phyloP scores from a whole-genome alignment of 1,284 basidiomycete species.

The Trichosporon sp. region DNA sequence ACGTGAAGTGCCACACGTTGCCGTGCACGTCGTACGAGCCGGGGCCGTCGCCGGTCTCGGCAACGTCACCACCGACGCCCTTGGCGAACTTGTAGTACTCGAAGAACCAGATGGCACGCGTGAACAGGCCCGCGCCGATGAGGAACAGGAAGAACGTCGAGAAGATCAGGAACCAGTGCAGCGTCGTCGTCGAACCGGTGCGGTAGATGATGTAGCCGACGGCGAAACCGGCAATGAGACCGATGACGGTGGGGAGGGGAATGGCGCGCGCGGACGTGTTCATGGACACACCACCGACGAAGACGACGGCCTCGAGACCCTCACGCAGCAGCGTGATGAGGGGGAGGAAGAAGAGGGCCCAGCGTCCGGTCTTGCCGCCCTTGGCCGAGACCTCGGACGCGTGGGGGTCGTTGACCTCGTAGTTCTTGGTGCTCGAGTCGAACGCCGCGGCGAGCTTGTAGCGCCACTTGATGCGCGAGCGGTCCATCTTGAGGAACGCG shows the following conservation, averaged over 20 bases:
- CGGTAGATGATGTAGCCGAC: slow-evolving; percentile 54
- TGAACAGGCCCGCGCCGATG: slow-evolving; percentile 86
- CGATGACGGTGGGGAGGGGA: slow-evolving; percentile 80
- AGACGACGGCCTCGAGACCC: slow-evolving; percentile 87
- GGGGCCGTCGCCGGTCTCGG: slow-evolving; percentile 59
- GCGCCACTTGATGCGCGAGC: slow-evolving; percentile 82
- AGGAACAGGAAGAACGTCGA: slow-evolving; percentile 87
- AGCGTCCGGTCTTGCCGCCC: slow-evolving; percentile 58
- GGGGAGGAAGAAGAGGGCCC: slow-evolving; percentile 80
- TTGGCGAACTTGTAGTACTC: slow-evolving; percentile 56
- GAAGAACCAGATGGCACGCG: slow-evolving; percentile 62
- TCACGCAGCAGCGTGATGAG: slow-evolving; percentile 81
- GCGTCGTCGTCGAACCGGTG: slow-evolving; percentile 48
- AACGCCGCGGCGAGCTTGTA: slow-evolving; percentile 78
- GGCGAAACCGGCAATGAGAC: slow-evolving; percentile 67
- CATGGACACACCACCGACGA: slow-evolving; percentile 86
- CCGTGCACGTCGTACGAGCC: slow-evolving; percentile 62
- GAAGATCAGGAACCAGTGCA: slow-evolving; percentile 71
- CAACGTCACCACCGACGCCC: slow-evolving; percentile 66
- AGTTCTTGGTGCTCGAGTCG: slow-evolving; percentile 39
- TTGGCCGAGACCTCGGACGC: slow-evolving; percentile 51
- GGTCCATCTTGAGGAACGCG: slow-evolving; percentile 61
- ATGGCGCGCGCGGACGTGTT: slow-evolving; percentile 74
- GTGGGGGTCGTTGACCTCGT: slow-evolving; percentile 5
- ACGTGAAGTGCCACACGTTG: slow-evolving; percentile 70